These are phyloP conservation scores for Penicillium occitanis DNA, from an alignment of 2,329 filamentous ascomycete genomes.

Conservation along the genomic window DNA sequence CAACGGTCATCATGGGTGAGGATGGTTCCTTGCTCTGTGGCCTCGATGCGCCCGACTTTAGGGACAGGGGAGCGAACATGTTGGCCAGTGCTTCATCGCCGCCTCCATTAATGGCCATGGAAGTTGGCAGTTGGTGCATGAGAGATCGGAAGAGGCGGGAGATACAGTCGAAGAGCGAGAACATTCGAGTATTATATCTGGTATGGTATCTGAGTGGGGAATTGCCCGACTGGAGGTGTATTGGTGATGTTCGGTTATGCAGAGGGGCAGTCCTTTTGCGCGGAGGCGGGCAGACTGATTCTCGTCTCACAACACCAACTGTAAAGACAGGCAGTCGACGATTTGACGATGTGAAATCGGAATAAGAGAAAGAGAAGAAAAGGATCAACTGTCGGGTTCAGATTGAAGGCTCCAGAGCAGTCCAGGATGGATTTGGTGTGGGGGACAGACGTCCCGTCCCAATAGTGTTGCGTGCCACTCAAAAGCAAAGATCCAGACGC, in stretches of 20 bases:
- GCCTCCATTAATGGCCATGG: constrained; percentile 5
- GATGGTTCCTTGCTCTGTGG: neutral
- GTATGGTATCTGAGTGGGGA: neutral
- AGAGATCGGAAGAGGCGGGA: neutral
- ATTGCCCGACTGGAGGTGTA: neutral
- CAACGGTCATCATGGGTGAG: neutral
- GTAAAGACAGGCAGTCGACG: neutral
- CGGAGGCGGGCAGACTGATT: neutral
- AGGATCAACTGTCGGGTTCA: neutral
- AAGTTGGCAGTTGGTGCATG: neutral
- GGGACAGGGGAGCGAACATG: neutral
- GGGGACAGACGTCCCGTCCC: neutral
- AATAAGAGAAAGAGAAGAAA: no score
- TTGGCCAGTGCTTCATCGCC: constrained; percentile 15
- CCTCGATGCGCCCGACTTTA: neutral
- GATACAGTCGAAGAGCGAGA: neutral
- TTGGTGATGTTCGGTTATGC: neutral
- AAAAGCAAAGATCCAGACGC: neutral
- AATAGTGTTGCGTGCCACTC: neutral
- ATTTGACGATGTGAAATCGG: neutral
- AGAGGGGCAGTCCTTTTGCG: neutral
- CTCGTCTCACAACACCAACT: neutral
- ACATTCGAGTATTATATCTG: neutral
- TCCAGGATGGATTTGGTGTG: neutral
- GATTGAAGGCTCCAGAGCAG: neutral